Evolutionary conservation across 495 filamentous ascomycete species (phyloP).

Genomic region (Talaromyces thailandensis): DNA sequence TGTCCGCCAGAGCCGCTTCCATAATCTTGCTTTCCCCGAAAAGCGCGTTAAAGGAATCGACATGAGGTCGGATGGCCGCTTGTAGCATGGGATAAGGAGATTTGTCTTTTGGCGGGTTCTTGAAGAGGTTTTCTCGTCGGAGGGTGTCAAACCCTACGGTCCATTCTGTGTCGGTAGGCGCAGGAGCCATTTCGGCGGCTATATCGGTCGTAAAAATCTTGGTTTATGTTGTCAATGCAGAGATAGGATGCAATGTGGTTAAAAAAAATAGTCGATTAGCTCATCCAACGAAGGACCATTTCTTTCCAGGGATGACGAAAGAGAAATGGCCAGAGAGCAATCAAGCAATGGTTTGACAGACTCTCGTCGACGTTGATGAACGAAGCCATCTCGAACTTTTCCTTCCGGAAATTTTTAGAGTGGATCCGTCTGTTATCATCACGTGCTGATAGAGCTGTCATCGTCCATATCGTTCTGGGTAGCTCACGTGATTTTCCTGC

Average conservation of each 20-base stretch:
- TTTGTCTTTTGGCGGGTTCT: constrained; percentile 74
- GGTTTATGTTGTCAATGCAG: constrained; percentile 8
- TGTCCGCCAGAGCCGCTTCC: constrained; percentile 71
- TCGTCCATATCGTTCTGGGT: neutral
- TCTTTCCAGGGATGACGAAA: constrained; percentile 4
- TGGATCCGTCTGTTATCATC: constrained; percentile 34
- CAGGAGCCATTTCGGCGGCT: constrained; percentile 29
- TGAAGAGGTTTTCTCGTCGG: constrained; percentile 77
- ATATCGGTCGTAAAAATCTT: constrained; percentile 6
- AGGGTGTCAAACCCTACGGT: constrained; percentile 72
- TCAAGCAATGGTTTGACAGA: constrained; percentile 8
- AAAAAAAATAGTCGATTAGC: neutral
- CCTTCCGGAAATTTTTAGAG: constrained; percentile 39
- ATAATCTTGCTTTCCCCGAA: constrained; percentile 64
- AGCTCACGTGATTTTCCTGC: neutral
- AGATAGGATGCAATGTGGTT: neutral
- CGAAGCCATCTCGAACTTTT: neutral
- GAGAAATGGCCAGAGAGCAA: constrained; percentile 19
- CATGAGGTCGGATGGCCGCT: constrained; percentile 75
- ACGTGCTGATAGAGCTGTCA: constrained; percentile 35
- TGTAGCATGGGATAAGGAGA: constrained; percentile 84
- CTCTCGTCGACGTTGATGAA: constrained; percentile 8
- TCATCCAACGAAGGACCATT: constrained; percentile 5
- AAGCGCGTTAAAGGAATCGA: constrained; percentile 93
- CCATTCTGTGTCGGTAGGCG: constrained; percentile 65